Conservation (phyloP, 1,284 basidiomycete genomes). For the Cystobasidium slooffiae region DNA sequence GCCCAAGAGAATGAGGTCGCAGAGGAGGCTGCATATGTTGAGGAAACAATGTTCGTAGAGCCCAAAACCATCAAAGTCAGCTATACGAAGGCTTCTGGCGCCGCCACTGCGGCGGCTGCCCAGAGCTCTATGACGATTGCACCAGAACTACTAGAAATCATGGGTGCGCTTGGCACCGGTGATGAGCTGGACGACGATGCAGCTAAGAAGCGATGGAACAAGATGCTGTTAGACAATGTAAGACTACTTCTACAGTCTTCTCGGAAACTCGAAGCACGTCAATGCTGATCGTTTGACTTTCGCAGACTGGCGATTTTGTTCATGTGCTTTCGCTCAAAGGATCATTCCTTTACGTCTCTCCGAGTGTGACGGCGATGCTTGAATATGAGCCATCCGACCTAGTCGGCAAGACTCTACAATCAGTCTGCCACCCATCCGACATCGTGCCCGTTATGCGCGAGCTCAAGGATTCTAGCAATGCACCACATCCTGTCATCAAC, state of each 20-base stretch:
- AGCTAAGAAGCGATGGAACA: constrained; percentile 42
- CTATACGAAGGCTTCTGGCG: constrained; percentile 22
- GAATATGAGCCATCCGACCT: constrained; percentile 64
- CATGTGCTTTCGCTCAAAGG: constrained; percentile 92
- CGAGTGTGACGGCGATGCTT: constrained; percentile 68
- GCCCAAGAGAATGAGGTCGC: constrained; percentile 1
- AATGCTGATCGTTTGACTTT: no score
- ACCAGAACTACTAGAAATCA: constrained; percentile 39
- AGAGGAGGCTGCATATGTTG: not conserved
- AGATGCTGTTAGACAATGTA: constrained; percentile 39
- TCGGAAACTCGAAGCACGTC: not conserved
- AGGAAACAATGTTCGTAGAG: constrained; percentile 10
- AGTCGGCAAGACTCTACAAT: constrained; percentile 75
- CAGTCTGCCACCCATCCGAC: constrained; percentile 83
- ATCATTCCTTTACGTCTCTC: constrained; percentile 88
- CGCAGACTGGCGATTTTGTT: constrained; percentile 66
- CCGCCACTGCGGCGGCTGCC: constrained; percentile 31
- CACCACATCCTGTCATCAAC: constrained; percentile 63
- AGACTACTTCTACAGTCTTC: not conserved
- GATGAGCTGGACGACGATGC: constrained; percentile 40
- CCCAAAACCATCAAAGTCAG: constrained; percentile 26
- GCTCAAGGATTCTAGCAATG: constrained; percentile 73
- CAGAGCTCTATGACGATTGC: constrained; percentile 44
- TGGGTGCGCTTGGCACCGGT: constrained; percentile 19
- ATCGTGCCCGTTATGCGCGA: constrained; percentile 88